Evolutionary conservation across 768 basidiomycete species (phyloP), one percentile per base, ranked within the genome.

Genomic region (Leccinellum rugosiceps): DNA sequence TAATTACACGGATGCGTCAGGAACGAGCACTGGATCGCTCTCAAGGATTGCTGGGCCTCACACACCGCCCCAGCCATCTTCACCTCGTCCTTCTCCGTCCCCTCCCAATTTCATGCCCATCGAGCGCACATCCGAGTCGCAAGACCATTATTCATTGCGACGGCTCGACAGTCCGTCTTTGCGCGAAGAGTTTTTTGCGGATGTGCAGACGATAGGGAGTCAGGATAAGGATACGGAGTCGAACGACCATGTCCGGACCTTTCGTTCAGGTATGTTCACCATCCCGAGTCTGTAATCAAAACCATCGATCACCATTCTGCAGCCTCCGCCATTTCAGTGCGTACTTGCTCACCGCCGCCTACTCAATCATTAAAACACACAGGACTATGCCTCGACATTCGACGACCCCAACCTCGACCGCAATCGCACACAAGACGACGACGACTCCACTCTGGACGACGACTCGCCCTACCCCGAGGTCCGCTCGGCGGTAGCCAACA

Each of bases 391-490:
- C 15, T 47, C 46, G 1, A 47, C 9, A 9, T 61, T 68, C 3
- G 58, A 67, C 48, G 70, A 72, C 26, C 70, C 70, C 1, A 72
- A 72, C 44, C 56, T 69, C 32, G 65, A 70, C 51, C 47, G 58
- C n/a, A 44, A 31, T 30, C 52, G n/a, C 8, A 28, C 31, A 3
- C 4, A 19, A 23, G 61, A 63, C 8, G 41, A 43, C 19, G 41
- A 43, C 11, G 41, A 43, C 41, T 19, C 41, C 5, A 43, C 41
- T 19, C 61, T 64, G 31, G 82, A 85, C 72, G 83, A 87, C 59
- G 86, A 87, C 65, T 86, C 84, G 1, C 85, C 86, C 6, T 88
- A 88, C 65, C 83, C 85, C n/a, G 86, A 88, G 63, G 86, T 87
- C 25, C 80, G 85, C 28, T 83, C 85, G 45, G 83, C 83, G 47